Base-by-base conservation (phyloP, 2,329 filamentous ascomycete genomes). In the Xylaria hypoxylon region DNA sequence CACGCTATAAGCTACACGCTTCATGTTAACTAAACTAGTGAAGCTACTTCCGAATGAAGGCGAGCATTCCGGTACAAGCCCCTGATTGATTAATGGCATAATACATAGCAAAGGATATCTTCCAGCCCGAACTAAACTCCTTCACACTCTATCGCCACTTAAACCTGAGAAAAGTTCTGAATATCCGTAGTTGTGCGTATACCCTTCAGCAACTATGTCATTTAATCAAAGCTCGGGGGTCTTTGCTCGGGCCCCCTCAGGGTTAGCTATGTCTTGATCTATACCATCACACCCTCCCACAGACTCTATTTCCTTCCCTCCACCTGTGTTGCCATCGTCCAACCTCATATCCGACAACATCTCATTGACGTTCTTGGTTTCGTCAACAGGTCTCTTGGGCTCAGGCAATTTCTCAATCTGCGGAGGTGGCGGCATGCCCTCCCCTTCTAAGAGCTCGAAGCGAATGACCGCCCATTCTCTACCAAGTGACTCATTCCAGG, bases 401-500 rank as follows among this genome's bases (percentile, higher is more conserved):
- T 42, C 50, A 2, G 67, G 47, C 22, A 68, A 1, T 56, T 67
- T 75, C 67, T 73, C 63, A 48, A 76, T 76, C 3, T 15, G 38
- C 1, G 74, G 74, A 0, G 64, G 19, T 3, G 71, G 62, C 17
- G 70, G 71, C 1, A 68, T 69, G 3, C 45, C 59, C 0, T 63
- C 42, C 5, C 53, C 64, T 19, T 63, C 48, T 53, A 71, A 28
- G 24, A 64, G 51, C 66, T 71, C 69, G 55, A 77, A 75, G 45
- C 72, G 69, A 45, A 77, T 64, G 6, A 75, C 71, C 8, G 73
- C 74, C 75, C 74, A 77, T 52, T 74, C 70, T 1, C 33, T 33
- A 0, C 8, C 4, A 1, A 76, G 62, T 5, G 70, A 61, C 0
- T 47, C 10, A 0, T 66, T 51, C 72, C 70, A 74, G 5, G 62